Evolutionary conservation across 2,329 filamentous ascomycete genomes (phyloP).

Genomic region (Aureobasidium sp.): DNA sequence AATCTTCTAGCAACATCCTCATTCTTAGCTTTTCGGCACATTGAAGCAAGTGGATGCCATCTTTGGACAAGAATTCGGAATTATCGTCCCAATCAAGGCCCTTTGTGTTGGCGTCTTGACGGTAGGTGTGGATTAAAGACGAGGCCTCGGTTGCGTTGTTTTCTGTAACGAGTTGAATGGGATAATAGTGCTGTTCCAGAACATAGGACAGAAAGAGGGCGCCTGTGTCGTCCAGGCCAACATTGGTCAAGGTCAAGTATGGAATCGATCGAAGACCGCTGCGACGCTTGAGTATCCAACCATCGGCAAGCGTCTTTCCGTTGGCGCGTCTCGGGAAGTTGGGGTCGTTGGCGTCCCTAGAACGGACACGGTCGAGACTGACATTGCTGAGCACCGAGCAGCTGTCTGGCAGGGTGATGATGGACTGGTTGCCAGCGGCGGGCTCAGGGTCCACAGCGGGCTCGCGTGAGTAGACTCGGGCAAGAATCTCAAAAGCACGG

Average conservation of each 20-base stretch:
- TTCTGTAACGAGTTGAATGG: slow-evolving; percentile 26
- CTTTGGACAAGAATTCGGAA: slow-evolving; percentile 20
- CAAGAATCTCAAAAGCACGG: slow-evolving; percentile 37
- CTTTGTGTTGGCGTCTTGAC: slow-evolving; percentile 21
- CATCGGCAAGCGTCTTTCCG: slow-evolving; percentile 14
- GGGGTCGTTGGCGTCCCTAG: neutral
- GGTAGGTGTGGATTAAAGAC: slow-evolving; percentile 23
- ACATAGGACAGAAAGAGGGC: slow-evolving; percentile 34
- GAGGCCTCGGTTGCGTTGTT: slow-evolving; percentile 24
- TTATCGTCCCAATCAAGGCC: slow-evolving; percentile 29
- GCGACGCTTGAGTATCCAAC: slow-evolving; percentile 17
- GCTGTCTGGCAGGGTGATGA: slow-evolving; percentile 20
- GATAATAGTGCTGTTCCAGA: slow-evolving; percentile 30
- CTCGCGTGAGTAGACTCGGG: slow-evolving; percentile 32
- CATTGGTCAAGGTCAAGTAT: slow-evolving; percentile 29
- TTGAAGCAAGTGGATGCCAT: slow-evolving; percentile 27
- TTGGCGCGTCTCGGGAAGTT: slow-evolving; percentile 12
- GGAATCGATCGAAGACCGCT: slow-evolving; percentile 32
- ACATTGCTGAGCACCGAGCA: slow-evolving; percentile 9
- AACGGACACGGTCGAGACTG: neutral
- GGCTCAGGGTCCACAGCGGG: slow-evolving; percentile 24
- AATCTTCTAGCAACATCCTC: slow-evolving; percentile 1
- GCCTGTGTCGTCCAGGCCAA: slow-evolving; percentile 29
- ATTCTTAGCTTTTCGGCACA: slow-evolving; percentile 20
- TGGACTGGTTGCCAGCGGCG: slow-evolving; percentile 17